A percentile compares a stretch with the other conserved stretches of the same genome.
Conservation (phyloP, 2,329 filamentous ascomycete genomes). For the Curvularia eragrostidis region DNA sequence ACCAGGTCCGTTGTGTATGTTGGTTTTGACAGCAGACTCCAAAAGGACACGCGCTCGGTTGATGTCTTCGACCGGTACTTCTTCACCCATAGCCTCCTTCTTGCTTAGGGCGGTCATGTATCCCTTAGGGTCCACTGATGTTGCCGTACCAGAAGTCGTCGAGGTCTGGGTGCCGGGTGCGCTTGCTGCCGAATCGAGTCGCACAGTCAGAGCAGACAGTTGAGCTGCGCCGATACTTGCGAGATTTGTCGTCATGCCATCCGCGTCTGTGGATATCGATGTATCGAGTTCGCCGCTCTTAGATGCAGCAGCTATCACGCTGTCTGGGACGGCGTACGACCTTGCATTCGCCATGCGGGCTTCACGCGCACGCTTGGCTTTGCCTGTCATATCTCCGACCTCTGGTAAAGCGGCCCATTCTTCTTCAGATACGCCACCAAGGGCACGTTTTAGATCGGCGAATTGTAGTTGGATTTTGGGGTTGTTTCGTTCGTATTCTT, state of each 20-base stretch:
- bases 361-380: slow-evolving; percentile 85
- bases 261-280: slow-evolving; percentile 74
- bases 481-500: slow-evolving; percentile 96
- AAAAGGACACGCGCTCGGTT: slow-evolving; percentile 89
- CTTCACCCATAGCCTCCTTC: slow-evolving; percentile 77
- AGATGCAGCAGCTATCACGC: slow-evolving; percentile 85
- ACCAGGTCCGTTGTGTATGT: slow-evolving; percentile 90
- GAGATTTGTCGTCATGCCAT: slow-evolving; percentile 95
- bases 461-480: slow-evolving; percentile 99
- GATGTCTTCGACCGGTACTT: slow-evolving; percentile 84
- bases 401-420: slow-evolving; percentile 97
- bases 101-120: slow-evolving; percentile 92
- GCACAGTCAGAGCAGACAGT: slow-evolving; percentile 94
- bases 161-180: slow-evolving; percentile 69
- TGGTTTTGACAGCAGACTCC: slow-evolving; percentile 97
- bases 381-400: slow-evolving; percentile 94
- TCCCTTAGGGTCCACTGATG: slow-evolving; percentile 91
- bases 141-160: slow-evolving; percentile 75
- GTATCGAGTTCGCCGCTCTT: slow-evolving; percentile 83
- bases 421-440: slow-evolving; percentile 88
- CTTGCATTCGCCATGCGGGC: slow-evolving; percentile 69
- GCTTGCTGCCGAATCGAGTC: slow-evolving; percentile 82
- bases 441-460: slow-evolving; percentile 88
- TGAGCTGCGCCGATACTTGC: slow-evolving; percentile 95
- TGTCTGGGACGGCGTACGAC: slow-evolving; percentile 97